Evolutionary conservation across 306 rosid species (phyloP), one percentile per base, ranked within the genome.

Genomic region (Rosa lucieae): DNA sequence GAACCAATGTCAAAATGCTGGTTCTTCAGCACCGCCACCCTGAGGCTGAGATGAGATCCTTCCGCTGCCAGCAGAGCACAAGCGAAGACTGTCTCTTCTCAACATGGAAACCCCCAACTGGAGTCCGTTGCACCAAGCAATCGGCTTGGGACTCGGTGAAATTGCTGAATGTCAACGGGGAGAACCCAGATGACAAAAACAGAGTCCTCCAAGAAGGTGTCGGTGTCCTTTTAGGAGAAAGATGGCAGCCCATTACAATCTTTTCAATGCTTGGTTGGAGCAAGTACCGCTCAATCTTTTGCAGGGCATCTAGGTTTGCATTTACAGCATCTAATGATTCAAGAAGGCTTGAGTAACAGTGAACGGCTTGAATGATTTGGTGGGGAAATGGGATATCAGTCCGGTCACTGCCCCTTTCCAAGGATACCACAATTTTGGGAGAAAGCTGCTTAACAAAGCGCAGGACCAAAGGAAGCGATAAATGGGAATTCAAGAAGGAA

Each of bases 101-200:
- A 2, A 92, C 83, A 23, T 92, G 92, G 73, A 91, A 95, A 46
- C 98, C 98, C 77, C 87, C 85, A 26, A 84, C 91, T 0, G 90
- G 94, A 80, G 84, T 87, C 88, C 97, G 82, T 79, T 94, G 97
- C 66, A 92, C 92, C 82, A 92, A 69, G 78, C 94, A 94, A 84
- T 94, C 98, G 0, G 97, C 97, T 85, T 92, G 98, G 40, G 97
- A 91, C 81, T 92, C 97, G 0, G 97, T 89, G 80, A 92, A 87
- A 83, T 92, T 94, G 52, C 97, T 94, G 82, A 92, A 94, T 69
- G 89, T 72, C 88, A 77, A 81, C 23, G 97, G 93, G 20, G 92
- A 85, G 82, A 92, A 90, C 9, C 98, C 98, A n/a, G 91, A 82
- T 62, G 89, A 87, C 77, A 91, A 79, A 78, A 94, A 80, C 62